Evolutionary conservation across 306 rosid species (phyloP), one percentile per base, ranked within the genome.

Genomic region (barrel medic (Medicago truncatula)): DNA sequence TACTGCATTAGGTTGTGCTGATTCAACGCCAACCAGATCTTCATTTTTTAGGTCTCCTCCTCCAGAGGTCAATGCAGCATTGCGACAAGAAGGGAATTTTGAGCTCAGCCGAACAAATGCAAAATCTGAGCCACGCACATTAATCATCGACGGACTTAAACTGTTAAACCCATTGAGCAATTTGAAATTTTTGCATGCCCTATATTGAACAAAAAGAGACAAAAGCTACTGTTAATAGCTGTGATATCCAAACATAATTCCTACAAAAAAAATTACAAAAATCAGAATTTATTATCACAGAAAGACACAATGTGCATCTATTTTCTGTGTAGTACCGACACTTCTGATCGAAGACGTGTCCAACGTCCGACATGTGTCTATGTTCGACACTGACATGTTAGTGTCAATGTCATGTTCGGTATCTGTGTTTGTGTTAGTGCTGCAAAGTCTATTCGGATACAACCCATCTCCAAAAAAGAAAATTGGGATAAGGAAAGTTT

Each of bases 1-100:
- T 2, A 77, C 70, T 18, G 65, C 83, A 75, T 81, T 73, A 38
- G 78, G 86, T 39, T 81, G 89, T 60, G 75, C 71, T 78, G 79
- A 70, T 72, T 82, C 78, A 70, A 70, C 81, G 39, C 72, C 76
- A 70, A 61, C 10, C 38, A 67, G 70, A 61, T 71, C 75, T 21
- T 69, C 36, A 15, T 60, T 82, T 20, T 36, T 78, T 46, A 85
- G 80, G 67, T 74, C 89, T 40, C 91, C 89, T 38, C 80, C 89
- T 56, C 87, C 92, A 67, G 89, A 76, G 36, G 82, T 76, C 81
- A 89, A 73, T 34, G 88, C 70, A 50, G 96, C 86, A 71, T 63
- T 80, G 46, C 54, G 38, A 64, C 83, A 73, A 25, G 73, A 50
- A 36, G 83, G 43, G 43, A 80, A 49, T 61, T 81, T 85, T 43